Conservation (phyloP, 441 rosid genomes). For the Adansonia madagascariensis region DNA sequence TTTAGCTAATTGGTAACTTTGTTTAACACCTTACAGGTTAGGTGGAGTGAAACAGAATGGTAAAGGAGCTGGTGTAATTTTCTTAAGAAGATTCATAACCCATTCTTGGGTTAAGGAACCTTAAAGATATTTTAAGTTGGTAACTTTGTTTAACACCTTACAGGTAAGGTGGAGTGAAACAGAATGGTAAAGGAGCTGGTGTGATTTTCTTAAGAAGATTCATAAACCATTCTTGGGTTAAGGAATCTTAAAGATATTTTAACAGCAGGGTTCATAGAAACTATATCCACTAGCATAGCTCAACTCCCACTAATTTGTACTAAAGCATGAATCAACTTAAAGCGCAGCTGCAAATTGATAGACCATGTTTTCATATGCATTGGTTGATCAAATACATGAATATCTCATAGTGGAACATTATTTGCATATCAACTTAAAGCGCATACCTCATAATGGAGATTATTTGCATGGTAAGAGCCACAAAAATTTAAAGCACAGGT, state of each 20-base stretch:
- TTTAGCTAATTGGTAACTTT: neutral
- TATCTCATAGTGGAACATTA: too few relatives aligned
- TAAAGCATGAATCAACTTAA: neutral
- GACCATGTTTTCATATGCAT: neutral
- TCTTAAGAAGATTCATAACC: conserved; percentile 4
- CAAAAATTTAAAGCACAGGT: too few relatives aligned
- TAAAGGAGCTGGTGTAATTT: neutral
- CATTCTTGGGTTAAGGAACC: neutral
- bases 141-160: neutral
- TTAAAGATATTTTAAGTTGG: neutral
- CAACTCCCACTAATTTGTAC: neutral
- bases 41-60: neutral
- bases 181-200: neutral
- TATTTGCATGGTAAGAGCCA: neutral
- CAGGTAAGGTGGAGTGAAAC: neutral
- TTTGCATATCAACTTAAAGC: neutral
- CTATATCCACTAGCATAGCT: conserved; percentile 4
- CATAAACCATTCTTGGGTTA: conserved; percentile 2
- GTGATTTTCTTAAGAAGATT: neutral
- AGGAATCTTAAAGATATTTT: neutral
- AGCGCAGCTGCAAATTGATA: conserved; percentile 6
- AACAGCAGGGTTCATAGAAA: conserved; percentile 10
- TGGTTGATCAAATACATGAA: neutral
- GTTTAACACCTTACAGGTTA: neutral
- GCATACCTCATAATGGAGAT: neutral